These are phyloP conservation scores for Psilocybe subaeruginosa DNA, from an alignment of 768 basidiomycete genomes.

Conservation along the genomic window DNA sequence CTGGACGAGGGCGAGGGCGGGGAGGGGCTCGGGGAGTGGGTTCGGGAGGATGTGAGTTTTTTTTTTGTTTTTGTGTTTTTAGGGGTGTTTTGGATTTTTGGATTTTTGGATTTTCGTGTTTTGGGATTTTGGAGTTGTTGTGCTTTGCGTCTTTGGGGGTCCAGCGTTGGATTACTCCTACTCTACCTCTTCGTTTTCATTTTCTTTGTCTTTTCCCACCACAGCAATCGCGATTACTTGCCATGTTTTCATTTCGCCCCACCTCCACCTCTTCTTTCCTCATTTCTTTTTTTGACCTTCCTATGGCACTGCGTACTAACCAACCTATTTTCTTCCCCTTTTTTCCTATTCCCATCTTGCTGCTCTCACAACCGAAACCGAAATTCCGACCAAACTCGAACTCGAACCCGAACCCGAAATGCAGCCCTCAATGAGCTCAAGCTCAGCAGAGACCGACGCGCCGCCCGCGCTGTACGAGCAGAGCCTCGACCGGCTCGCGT, in stretches of 20 bases:
- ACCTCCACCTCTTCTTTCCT: no score
- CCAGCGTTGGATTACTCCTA: no score
- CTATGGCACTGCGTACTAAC: no score
- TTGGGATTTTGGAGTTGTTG: no score
- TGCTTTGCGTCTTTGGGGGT: no score
- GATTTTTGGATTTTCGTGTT: no score
- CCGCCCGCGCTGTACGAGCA: conserved; percentile 84
- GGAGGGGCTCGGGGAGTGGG: conserved; percentile 56
- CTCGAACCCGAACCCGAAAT: not conserved
- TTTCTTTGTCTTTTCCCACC: no score
- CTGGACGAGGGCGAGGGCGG: conserved; percentile 56
- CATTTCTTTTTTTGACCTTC: no score
- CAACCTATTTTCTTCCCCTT: not conserved
- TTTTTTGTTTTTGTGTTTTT: conserved; percentile 2
- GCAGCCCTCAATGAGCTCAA: conserved; percentile 66
- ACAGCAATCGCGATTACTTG: no score
- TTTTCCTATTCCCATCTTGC: not conserved
- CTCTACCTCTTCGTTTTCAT: no score
- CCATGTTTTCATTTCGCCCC: no score
- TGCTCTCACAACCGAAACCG: not conserved
- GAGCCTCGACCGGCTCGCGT: conserved; percentile 78
- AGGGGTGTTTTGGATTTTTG: conserved; percentile 1
- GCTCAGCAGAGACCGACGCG: conserved; percentile 58
- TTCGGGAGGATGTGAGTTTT: conserved; percentile 71
- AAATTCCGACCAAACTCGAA: not conserved